Percentiles rank a stretch among this genome's conserved stretches.
These are phyloP conservation scores for Styphnolobium japonicum DNA, from an alignment of 306 rosid genomes.

Conservation along the genomic window DNA sequence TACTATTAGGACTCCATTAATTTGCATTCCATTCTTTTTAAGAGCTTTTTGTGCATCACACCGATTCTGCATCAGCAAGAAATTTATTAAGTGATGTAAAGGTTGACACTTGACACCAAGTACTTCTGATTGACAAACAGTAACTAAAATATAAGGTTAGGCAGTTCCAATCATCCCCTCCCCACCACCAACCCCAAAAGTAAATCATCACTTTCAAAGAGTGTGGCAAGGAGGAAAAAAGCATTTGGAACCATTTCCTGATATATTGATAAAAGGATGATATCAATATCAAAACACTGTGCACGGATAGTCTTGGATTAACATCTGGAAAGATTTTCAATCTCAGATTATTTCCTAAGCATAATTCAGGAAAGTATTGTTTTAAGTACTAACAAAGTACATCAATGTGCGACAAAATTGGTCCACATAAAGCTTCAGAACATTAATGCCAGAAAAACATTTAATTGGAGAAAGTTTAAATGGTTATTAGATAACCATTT, in stretches of 20 bases:
- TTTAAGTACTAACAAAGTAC: too few relatives aligned
- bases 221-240: neutral
- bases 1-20: constrained; percentile 80
- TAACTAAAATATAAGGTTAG: neutral
- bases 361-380: too few relatives aligned
- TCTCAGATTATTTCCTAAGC: too few relatives aligned
- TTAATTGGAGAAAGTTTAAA: too few relatives aligned
- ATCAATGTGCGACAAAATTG: too few relatives aligned
- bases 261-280: neutral
- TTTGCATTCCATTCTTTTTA: constrained; percentile 83
- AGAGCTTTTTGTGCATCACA: constrained; percentile 93
- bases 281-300: neutral
- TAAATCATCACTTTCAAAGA: neutral
- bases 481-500: too few relatives aligned
- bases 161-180: too few relatives aligned
- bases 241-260: neutral
- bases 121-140: neutral
- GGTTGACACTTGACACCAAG: neutral
- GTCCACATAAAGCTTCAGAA: too few relatives aligned
- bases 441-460: too few relatives aligned
- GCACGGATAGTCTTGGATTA: neutral
- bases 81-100: neutral
- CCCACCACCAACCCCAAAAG: too few relatives aligned
- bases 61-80: constrained; percentile 61
- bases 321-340: too few relatives aligned